phyloP scores from a whole-genome alignment of 768 basidiomycete genomes.

The Lactarius pseudohatsudake region DNA sequence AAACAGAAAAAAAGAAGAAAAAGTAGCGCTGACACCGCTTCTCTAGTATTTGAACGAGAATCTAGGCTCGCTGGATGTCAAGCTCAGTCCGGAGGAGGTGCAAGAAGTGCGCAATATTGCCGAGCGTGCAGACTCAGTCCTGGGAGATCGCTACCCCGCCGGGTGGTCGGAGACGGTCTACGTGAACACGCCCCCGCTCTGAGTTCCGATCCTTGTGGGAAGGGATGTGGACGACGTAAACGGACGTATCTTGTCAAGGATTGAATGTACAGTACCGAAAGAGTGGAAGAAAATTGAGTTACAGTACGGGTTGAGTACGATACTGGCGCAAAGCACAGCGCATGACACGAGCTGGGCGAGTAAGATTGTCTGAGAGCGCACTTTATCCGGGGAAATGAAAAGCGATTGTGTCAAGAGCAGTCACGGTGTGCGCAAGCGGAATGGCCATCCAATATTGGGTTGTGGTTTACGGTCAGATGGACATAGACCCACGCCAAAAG shows the following conservation, averaged over 20 bases:
- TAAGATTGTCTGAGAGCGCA: neutral
- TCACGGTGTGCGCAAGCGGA: neutral
- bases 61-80: slow-evolving; percentile 15
- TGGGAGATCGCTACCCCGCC: slow-evolving; percentile 21
- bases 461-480: neutral
- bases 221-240: neutral
- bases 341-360: neutral
- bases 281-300: neutral
- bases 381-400: neutral
- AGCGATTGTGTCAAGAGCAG: neutral
- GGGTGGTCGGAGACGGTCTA: slow-evolving; percentile 14
- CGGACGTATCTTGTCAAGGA: neutral
- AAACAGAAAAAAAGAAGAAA: neutral
- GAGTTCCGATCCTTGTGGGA: neutral
- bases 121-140: slow-evolving; percentile 18
- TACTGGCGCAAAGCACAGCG: neutral
- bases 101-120: slow-evolving; percentile 21
- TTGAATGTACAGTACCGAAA: neutral
- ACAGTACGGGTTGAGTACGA: neutral
- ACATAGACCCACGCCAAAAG: neutral
- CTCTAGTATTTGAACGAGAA: slow-evolving; percentile 25
- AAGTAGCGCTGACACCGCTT: neutral
- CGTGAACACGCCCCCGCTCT: slow-evolving; percentile 14
- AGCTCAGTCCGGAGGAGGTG: slow-evolving; percentile 20
- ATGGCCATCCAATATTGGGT: neutral